Percentiles rank a stretch among this genome's conserved stretches.
phyloP scores from a whole-genome alignment of 2,329 filamentous ascomycete species.

The Corinectria fuckeliana region DNA sequence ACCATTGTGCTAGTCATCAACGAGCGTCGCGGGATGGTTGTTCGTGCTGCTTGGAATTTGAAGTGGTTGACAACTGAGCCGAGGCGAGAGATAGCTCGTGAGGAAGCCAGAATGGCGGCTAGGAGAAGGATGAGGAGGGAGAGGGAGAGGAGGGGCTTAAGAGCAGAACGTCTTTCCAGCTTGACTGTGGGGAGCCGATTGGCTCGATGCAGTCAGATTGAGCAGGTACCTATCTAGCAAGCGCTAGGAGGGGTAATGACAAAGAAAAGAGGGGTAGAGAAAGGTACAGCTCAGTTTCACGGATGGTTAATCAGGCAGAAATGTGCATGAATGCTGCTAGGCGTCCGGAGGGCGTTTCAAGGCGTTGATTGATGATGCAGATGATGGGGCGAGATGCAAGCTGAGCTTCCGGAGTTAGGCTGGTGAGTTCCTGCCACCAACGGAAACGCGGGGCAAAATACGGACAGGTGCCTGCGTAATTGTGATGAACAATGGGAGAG shows the following conservation, averaged over 20 bases:
- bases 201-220: constrained; percentile 15
- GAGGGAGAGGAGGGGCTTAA: constrained; percentile 48
- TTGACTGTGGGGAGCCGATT: constrained; percentile 35
- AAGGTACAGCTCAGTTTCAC: constrained; percentile 12
- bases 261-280: constrained; percentile 31
- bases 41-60: constrained; percentile 46
- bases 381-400: constrained; percentile 28
- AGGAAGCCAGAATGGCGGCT: constrained; percentile 71
- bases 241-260: neutral
- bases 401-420: constrained; percentile 26
- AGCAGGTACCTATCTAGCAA: neutral
- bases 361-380: constrained; percentile 21
- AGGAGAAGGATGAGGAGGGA: constrained; percentile 63
- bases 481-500: constrained; percentile 4
- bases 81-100: constrained; percentile 65
- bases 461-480: neutral
- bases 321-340: constrained; percentile 10
- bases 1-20: constrained; percentile 67
- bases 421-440: constrained; percentile 16
- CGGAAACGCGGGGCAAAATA: constrained; percentile 36
- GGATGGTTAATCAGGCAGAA: constrained; percentile 16
- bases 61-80: constrained; percentile 64
- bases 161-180: constrained; percentile 39
- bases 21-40: constrained; percentile 41
- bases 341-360: constrained; percentile 23